Conservation (phyloP, 306 rosid species). For the Begonia masoniana region DNA sequence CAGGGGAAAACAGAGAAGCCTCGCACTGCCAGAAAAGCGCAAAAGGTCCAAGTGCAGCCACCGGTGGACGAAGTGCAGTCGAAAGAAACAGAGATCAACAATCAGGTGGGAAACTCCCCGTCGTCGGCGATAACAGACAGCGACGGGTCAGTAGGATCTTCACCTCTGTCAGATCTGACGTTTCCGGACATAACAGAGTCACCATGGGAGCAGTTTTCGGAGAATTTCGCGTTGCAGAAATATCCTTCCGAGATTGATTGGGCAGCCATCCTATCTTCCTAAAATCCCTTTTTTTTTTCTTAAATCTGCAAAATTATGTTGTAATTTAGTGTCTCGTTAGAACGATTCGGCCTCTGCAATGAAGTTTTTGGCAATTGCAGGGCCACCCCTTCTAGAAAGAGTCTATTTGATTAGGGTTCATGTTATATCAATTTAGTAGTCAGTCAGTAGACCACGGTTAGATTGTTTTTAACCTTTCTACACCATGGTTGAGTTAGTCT, state of each 20-base stretch:
- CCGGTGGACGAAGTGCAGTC: background rate
- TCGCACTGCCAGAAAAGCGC: background rate
- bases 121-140: conserved; percentile 22
- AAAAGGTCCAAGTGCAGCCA: no score
- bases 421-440: conserved; percentile 28
- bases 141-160: conserved; percentile 65
- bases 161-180: conserved; percentile 70
- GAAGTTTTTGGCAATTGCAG: conserved; percentile 67
- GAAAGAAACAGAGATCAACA: background rate
- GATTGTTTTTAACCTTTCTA: conserved; percentile 64
- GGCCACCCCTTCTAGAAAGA: conserved; percentile 5
- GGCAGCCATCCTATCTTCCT: conserved; percentile 42
- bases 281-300: background rate
- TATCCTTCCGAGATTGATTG: conserved; percentile 97
- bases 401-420: conserved; percentile 5
- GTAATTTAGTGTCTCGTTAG: no score
- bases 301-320: no score
- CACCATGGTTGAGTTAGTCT: conserved; percentile 18
- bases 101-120: conserved; percentile 30
- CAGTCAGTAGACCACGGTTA: conserved; percentile 17
- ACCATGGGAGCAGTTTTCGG: conserved; percentile 43
- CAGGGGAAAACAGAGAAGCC: conserved; percentile 43
- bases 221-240: conserved; percentile 37
- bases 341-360: conserved; percentile 29
- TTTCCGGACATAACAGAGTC: conserved; percentile 43